A percentile compares a stretch with the other conserved stretches of the same genome.
Conservation (phyloP, 805 yeast species). For the Kazachstania bromeliacearum region DNA sequence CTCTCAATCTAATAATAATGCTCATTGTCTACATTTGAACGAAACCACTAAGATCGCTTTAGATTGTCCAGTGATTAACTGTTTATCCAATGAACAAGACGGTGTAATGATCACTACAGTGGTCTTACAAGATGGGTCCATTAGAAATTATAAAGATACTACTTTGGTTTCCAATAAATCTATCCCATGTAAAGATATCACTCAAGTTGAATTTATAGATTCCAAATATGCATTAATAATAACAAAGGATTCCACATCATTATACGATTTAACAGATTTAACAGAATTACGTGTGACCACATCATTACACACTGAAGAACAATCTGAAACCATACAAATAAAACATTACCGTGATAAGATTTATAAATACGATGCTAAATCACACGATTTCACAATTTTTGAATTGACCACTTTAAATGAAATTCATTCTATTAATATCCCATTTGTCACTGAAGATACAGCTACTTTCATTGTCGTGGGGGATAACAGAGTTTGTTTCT, state of each 20-base stretch:
- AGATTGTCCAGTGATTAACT: slow-evolving; percentile 4
- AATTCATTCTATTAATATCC: slow-evolving; percentile 13
- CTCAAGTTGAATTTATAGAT: slow-evolving; percentile 8
- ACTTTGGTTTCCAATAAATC: slow-evolving; percentile 1
- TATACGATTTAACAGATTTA: slow-evolving; percentile 8
- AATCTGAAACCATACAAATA: slow-evolving; percentile 1
- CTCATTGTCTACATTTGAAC: slow-evolving; percentile 5
- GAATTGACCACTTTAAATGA: slow-evolving; percentile 7
- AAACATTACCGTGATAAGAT: slow-evolving; percentile 6
- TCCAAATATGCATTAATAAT: slow-evolving; percentile 6
- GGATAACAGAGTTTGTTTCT: slow-evolving; percentile 23
- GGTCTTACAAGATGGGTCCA: slow-evolving; percentile 23
- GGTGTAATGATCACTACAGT: slow-evolving; percentile 10
- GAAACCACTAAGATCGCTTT: slow-evolving; percentile 6
- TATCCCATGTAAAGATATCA: slow-evolving; percentile 7
- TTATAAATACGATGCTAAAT: slow-evolving; percentile 4
- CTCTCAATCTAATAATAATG: slow-evolving; percentile 5
- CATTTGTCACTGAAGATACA: slow-evolving; percentile 15
- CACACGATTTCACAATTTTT: slow-evolving; percentile 6
- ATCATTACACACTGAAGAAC: background rate
- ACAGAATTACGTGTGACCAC: slow-evolving; percentile 9
- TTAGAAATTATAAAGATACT: slow-evolving; percentile 19
- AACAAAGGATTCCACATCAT: slow-evolving; percentile 2
- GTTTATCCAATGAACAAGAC: slow-evolving; percentile 8
- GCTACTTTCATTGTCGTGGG: slow-evolving; percentile 24